Evolutionary conservation across 371 early-diverging fungal genomes (phyloP).

Genomic region (Rhizopus stolonifer): DNA sequence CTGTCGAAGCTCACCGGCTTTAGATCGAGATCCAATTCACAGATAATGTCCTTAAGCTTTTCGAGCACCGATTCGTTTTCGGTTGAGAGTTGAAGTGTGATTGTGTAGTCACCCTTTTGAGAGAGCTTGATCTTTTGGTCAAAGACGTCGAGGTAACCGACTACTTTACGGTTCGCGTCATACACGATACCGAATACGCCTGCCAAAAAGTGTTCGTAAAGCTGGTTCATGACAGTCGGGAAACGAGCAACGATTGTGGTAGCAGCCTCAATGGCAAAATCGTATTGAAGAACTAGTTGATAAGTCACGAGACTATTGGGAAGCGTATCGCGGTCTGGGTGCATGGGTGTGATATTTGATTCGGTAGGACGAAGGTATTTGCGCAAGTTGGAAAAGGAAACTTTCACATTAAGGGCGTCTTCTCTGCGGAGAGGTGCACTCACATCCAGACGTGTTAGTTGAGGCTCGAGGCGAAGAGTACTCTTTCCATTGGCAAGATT

Average conservation of each 20-base stretch:
- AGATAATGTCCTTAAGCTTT: conserved; percentile 61
- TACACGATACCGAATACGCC: conserved; percentile 60
- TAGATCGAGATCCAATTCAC: conserved; percentile 66
- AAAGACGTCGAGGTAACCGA: conserved; percentile 75
- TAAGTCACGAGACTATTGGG: conserved; percentile 69
- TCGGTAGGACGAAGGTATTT: conserved; percentile 70
- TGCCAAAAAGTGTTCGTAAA: conserved; percentile 60
- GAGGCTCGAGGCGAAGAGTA: conserved; percentile 41
- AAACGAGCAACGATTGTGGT: conserved; percentile 60
- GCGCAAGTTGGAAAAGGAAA: conserved; percentile 61
- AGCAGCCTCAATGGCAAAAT: conserved; percentile 57
- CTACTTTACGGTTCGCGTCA: conserved; percentile 61
- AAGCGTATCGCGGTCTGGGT: conserved; percentile 72
- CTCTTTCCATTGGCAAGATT: conserved; percentile 61
- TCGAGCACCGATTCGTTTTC: conserved; percentile 69
- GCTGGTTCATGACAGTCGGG: conserved; percentile 62
- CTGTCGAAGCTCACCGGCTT: conserved; percentile 60
- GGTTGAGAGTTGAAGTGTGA: conserved; percentile 77
- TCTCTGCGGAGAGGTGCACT: conserved; percentile 69
- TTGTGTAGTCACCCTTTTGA: conserved; percentile 81
- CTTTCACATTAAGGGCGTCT: conserved; percentile 63
- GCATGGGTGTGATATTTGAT: conserved; percentile 63
- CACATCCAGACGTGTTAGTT: conserved; percentile 71
- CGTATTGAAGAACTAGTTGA: conserved; percentile 74
- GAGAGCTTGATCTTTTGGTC: conserved; percentile 67